Evolutionary conservation across 2,329 filamentous ascomycete species (phyloP).

Genomic region (Cladophialophora bantiana): DNA sequence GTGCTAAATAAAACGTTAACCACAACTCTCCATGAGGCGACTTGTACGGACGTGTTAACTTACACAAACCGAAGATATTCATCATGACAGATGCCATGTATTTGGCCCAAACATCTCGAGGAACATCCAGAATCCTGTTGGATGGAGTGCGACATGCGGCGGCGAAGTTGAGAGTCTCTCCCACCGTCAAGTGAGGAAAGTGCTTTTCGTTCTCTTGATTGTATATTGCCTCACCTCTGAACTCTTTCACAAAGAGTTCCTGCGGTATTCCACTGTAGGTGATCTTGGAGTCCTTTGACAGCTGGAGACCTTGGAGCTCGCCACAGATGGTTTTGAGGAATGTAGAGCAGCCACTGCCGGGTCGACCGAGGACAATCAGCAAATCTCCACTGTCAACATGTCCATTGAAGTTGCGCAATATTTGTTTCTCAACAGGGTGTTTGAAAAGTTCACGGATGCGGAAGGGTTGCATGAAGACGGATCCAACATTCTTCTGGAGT

Average conservation of each 20-base stretch:
- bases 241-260: conserved; percentile 55
- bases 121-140: conserved; percentile 27
- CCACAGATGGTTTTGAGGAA: conserved; percentile 84
- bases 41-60: conserved; percentile 50
- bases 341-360: conserved; percentile 75
- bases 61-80: conserved; percentile 66
- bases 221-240: conserved; percentile 62
- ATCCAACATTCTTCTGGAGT: conserved; percentile 71
- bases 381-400: conserved; percentile 61
- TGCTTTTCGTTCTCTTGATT: conserved; percentile 63
- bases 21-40: conserved; percentile 41
- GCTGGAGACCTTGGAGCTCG: conserved; percentile 78
- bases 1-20: conserved; percentile 67
- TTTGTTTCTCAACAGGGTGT: conserved; percentile 61
- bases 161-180: conserved; percentile 61
- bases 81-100: conserved; percentile 55
- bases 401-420: conserved; percentile 62
- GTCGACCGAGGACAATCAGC: conserved; percentile 72
- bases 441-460: conserved; percentile 64
- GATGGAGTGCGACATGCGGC: conserved; percentile 61
- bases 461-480: conserved; percentile 65
- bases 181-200: conserved; percentile 66
- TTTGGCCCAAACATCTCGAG: conserved; percentile 30
- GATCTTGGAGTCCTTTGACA: conserved; percentile 74
- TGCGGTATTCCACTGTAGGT: conserved; percentile 76